Percentiles rank a stretch among this genome's conserved stretches.
Conservation (phyloP, 2,329 filamentous ascomycete species). For the Setomelanomma holmii region DNA sequence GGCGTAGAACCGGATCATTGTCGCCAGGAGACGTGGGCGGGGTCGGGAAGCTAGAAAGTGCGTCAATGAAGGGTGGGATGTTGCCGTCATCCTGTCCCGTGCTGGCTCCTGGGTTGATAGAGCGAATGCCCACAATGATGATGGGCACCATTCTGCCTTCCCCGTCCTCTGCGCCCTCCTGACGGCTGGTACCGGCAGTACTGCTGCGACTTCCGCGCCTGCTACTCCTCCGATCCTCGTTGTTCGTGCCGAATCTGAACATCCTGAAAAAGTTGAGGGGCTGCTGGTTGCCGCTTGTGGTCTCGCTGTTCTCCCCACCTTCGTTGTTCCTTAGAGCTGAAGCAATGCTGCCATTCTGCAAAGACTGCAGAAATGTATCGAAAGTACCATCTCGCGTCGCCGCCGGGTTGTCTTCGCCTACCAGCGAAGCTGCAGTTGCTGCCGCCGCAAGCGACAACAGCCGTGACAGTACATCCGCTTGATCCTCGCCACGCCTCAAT, state of each 20-base stretch:
- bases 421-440: slow-evolving; percentile 69
- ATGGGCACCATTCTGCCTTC: slow-evolving; percentile 69
- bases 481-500: slow-evolving; percentile 63
- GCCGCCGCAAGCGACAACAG: slow-evolving; percentile 69
- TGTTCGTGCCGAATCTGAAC: slow-evolving; percentile 69
- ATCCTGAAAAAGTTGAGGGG: slow-evolving; percentile 73
- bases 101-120: slow-evolving; percentile 63
- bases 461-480: slow-evolving; percentile 67
- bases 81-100: slow-evolving; percentile 52
- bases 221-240: slow-evolving; percentile 24
- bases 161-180: slow-evolving; percentile 48
- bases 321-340: slow-evolving; percentile 59
- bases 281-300: slow-evolving; percentile 52
- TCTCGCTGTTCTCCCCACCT: slow-evolving; percentile 48
- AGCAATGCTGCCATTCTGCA: slow-evolving; percentile 67
- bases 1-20: slow-evolving; percentile 59
- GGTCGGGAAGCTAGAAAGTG: slow-evolving; percentile 57
- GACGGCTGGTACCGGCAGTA: slow-evolving; percentile 22
- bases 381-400: slow-evolving; percentile 67
- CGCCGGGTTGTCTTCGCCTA: slow-evolving; percentile 64
- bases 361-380: slow-evolving; percentile 67
- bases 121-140: slow-evolving; percentile 73
- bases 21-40: slow-evolving; percentile 56
- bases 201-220: slow-evolving; percentile 34
- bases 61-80: slow-evolving; percentile 59